A percentile compares a stretch with the other conserved stretches of the same genome.
These are phyloP conservation scores for Drosera capensis DNA, from an alignment of 148 eudicot species.

Conservation along the genomic window DNA sequence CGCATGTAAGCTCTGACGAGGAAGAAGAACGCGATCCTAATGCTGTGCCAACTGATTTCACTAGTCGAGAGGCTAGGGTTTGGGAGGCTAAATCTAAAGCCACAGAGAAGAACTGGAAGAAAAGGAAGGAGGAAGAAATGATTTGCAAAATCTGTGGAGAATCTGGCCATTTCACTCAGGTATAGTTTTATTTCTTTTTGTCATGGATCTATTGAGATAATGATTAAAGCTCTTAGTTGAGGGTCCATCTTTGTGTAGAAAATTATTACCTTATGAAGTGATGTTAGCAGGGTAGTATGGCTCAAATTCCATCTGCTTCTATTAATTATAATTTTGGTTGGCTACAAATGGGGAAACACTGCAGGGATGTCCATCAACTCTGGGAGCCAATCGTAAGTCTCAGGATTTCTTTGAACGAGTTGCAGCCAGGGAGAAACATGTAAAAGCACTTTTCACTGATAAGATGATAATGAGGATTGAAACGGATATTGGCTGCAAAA, in stretches of 20 bases:
- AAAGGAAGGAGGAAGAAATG: slow-evolving; percentile 96
- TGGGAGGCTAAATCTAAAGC: slow-evolving; percentile 99
- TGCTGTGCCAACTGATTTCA: slow-evolving; percentile 99
- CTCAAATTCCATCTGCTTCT: too few species aligned
- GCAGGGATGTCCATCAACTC: slow-evolving; percentile 97
- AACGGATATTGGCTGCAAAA: slow-evolving; percentile 86
- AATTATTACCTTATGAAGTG: too few species aligned
- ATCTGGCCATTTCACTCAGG: slow-evolving; percentile 97
- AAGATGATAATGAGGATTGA: slow-evolving; percentile 62
- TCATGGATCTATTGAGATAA: too few species aligned
- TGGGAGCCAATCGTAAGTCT: slow-evolving; percentile 91
- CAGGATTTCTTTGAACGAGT: slow-evolving; percentile 94
- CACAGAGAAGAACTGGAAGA: slow-evolving; percentile 96
- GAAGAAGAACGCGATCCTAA: slow-evolving; percentile 90
- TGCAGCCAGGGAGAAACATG: slow-evolving; percentile 77
- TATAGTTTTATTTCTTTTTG: slow-evolving; percentile 10
- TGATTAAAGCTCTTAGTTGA: too few species aligned
- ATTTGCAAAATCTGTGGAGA: slow-evolving; percentile 97
- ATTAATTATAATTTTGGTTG: neutral
- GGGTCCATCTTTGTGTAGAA: too few species aligned
- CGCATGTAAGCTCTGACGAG: slow-evolving; percentile 59
- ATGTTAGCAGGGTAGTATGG: too few species aligned
- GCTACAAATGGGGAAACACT: slow-evolving; percentile 14
- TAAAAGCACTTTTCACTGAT: slow-evolving; percentile 77
- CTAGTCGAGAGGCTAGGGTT: slow-evolving; percentile 94